These are phyloP conservation scores for Penicillium atrosanguineum DNA, from an alignment of 495 filamentous ascomycete species.

Conservation along the genomic window DNA sequence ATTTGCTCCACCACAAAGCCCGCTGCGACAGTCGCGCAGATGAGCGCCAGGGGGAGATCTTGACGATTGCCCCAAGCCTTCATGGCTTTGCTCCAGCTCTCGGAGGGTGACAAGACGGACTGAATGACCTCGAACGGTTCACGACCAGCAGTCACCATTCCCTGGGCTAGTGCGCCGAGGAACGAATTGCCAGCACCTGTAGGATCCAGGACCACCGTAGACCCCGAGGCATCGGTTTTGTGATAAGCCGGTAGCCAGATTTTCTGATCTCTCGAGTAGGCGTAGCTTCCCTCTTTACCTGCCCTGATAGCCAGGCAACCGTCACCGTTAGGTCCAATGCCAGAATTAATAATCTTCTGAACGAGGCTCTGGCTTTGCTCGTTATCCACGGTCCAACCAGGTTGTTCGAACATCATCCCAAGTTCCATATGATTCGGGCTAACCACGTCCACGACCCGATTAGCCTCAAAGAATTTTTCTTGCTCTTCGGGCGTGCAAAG, in stretches of 20 bases:
- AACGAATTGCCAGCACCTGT: constrained; percentile 97
- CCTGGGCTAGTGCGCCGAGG: constrained; percentile 77
- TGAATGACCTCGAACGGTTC: constrained; percentile 35
- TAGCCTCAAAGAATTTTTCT: constrained; percentile 65
- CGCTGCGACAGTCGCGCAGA: constrained; percentile 79
- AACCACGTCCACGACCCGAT: constrained; percentile 76
- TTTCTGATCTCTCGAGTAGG: constrained; percentile 35
- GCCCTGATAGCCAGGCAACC: constrained; percentile 53
- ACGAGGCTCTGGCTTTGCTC: constrained; percentile 51
- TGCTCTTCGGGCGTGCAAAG: constrained; percentile 76
- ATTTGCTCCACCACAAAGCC: constrained; percentile 95
- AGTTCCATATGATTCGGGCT: constrained; percentile 88
- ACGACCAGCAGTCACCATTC: constrained; percentile 57
- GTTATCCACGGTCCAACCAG: constrained; percentile 47
- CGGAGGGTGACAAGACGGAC: constrained; percentile 31
- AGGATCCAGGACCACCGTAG: constrained; percentile 72
- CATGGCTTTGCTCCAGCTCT: constrained; percentile 30
- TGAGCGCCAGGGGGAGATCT: constrained; percentile 64
- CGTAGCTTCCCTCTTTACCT: constrained; percentile 59
- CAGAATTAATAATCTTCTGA: constrained; percentile 53
- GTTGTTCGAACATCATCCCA: constrained; percentile 70
- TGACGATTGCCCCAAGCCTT: constrained; percentile 30
- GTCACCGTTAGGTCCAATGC: constrained; percentile 44
- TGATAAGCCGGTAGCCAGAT: constrained; percentile 59
- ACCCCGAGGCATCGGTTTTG: constrained; percentile 28